A percentile compares a stretch with the other conserved stretches of the same genome.
phyloP scores from a whole-genome alignment of 768 basidiomycete genomes.

The Agrocybe pediades region DNA sequence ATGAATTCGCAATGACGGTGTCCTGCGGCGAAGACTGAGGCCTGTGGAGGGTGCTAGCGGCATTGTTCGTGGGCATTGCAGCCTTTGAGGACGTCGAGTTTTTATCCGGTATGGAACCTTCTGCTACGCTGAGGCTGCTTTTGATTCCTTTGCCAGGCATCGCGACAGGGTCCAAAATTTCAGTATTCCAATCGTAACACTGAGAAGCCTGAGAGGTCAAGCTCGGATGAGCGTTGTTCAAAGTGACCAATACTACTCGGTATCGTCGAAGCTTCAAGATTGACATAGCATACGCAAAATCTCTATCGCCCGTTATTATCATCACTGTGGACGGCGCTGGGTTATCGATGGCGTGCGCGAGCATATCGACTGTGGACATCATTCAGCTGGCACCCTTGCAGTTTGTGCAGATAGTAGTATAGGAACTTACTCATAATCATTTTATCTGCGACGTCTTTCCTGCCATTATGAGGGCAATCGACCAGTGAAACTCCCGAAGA shows the following conservation, averaged over 20 bases:
- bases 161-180: slow-evolving; percentile 29
- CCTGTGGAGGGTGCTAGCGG: too few relatives aligned
- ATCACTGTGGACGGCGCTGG: slow-evolving; percentile 45
- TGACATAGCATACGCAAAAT: slow-evolving; percentile 46
- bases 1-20: too few relatives aligned
- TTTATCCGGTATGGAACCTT: not conserved
- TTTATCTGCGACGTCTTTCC: slow-evolving; percentile 46
- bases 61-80: too few relatives aligned
- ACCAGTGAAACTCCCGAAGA: slow-evolving; percentile 46
- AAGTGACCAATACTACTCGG: slow-evolving; percentile 40
- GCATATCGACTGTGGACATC: slow-evolving; percentile 29
- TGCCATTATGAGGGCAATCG: slow-evolving; percentile 38
- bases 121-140: not conserved
- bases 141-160: not conserved
- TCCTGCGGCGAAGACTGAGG: too few relatives aligned
- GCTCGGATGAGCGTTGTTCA: slow-evolving; percentile 33
- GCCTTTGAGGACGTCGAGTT: not conserved
- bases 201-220: slow-evolving; percentile 49
- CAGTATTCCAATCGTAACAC: slow-evolving; percentile 47
- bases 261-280: slow-evolving; percentile 39
- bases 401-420: too few relatives aligned
- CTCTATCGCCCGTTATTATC: slow-evolving; percentile 47
- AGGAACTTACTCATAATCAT: slow-evolving; percentile 60
- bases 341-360: slow-evolving; percentile 39
- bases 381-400: too few relatives aligned